phyloP scores from a whole-genome alignment of 192 early-diverging fungal genomes.

The Lobosporangium transversale region DNA sequence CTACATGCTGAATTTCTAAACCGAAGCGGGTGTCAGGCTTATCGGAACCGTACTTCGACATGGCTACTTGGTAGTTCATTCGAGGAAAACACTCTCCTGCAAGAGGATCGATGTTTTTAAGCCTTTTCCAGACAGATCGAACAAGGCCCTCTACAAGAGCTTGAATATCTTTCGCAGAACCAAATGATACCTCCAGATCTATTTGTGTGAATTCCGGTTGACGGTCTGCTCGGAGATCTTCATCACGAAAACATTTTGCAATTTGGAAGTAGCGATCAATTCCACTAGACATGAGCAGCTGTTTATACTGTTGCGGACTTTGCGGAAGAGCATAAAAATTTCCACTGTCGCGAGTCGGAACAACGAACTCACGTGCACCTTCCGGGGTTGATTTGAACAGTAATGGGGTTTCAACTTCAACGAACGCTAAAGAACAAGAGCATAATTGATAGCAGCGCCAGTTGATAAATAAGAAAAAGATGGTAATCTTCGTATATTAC shows the following conservation, averaged over 20 bases:
- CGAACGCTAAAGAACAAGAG: constrained; percentile 64
- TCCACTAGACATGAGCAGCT: constrained; percentile 90
- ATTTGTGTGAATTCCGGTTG: constrained; percentile 97
- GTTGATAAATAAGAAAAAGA: neutral
- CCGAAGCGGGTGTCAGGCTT: constrained; percentile 90
- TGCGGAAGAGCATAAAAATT: constrained; percentile 90
- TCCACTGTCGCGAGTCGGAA: constrained; percentile 82
- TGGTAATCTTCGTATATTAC: too few relatives aligned
- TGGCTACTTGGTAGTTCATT: constrained; percentile 87
- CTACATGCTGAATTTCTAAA: constrained; percentile 61
- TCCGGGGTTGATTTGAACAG: constrained; percentile 94
- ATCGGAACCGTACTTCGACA: constrained; percentile 86
- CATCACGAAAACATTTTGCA: constrained; percentile 92
- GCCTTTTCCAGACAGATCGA: constrained; percentile 67
- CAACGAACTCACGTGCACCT: constrained; percentile 93
- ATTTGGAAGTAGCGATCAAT: constrained; percentile 94
- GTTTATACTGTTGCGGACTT: constrained; percentile 94
- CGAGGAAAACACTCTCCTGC: constrained; percentile 65
- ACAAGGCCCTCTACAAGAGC: constrained; percentile 78
- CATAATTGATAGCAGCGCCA: neutral
- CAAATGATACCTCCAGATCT: constrained; percentile 92
- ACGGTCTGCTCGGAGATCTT: constrained; percentile 85
- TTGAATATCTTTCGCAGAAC: constrained; percentile 75
- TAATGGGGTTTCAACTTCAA: constrained; percentile 93
- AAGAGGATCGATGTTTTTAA: constrained; percentile 62